Base-by-base conservation (phyloP, 805 yeast species). In the Candida quercuum region DNA sequence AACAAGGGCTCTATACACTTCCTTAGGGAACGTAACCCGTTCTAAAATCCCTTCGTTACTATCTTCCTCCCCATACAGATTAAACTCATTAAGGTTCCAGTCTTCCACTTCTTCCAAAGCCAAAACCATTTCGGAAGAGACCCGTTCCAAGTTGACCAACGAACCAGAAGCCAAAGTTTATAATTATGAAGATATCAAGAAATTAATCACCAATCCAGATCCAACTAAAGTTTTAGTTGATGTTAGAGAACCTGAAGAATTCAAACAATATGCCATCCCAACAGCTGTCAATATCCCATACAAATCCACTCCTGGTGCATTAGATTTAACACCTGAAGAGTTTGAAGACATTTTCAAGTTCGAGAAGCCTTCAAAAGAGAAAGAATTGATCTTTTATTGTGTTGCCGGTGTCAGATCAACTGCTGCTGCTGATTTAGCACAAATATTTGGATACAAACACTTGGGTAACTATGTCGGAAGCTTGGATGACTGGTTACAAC, bases 231-330 rank as follows among this genome's bases (percentile, higher is more conserved):
- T 86, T 29, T 62, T 91, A 27, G 79, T 91, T 18, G 99, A 91
- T 56, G 97, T 86, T 16, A 78, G 99, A 58, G 98, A 91, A 66
- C 96, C 97, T 6, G 72, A 68, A 19, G 99, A 91, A 63, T 71
- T 64, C 52, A 43, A 51, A 19, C 64, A 64, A 27, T 96, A 96
- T 30, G 78, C 74, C 56, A 83, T 91, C 49, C 96, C 96, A 21
- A 73, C 76, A 12, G 81, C 98, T 6, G 61, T 89, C 39, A 93
- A 93, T 56, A 74, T 91, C 40, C 98, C 99, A 15, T 81, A 79
- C 64, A 87, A 87, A 55, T 77, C 93, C 5, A 76, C 89, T 11
- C 98, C 98, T 0, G 95, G 96, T 16, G 98, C 98, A 0, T 69
- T 91, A 42, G 87, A 86, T 34, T 72, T 91, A 35, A 62, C 80